Evolutionary conservation across 1,284 basidiomycete species (phyloP).

Genomic region (Rugosomyces carneus): DNA sequence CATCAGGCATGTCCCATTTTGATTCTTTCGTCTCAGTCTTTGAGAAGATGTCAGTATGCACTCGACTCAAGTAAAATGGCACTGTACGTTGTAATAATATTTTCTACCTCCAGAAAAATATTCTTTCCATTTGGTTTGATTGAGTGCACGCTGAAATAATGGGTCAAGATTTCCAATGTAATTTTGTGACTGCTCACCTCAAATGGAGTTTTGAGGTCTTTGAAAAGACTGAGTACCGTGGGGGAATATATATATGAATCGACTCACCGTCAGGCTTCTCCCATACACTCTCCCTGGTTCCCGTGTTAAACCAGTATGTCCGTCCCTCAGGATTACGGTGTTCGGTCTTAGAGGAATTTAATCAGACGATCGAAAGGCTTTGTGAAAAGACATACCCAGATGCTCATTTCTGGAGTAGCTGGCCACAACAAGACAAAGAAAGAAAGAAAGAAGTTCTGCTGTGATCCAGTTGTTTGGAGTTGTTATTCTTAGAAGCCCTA

Average conservation of each 20-base stretch:
- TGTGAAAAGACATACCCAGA: constrained; percentile 24
- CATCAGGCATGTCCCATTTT: constrained; percentile 96
- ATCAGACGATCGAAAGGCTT: not conserved
- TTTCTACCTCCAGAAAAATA: constrained; percentile 86
- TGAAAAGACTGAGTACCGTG: constrained; percentile 11
- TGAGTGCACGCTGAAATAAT: constrained; percentile 65
- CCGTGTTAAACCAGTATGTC: constrained; percentile 84
- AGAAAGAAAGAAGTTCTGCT: not conserved
- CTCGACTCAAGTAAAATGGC: not conserved
- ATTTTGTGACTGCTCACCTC: constrained; percentile 48
- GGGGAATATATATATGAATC: constrained; percentile 8
- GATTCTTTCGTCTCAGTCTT: constrained; percentile 81
- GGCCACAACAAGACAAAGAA: not conserved
- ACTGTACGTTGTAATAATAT: constrained; percentile 84
- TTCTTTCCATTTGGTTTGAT: constrained; percentile 88
- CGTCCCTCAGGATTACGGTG: constrained; percentile 80
- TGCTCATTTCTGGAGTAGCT: constrained; percentile 18
- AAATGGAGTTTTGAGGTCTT: constrained; percentile 79
- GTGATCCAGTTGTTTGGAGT: constrained; percentile 5
- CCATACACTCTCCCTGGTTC: constrained; percentile 76
- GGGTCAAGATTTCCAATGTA: constrained; percentile 4
- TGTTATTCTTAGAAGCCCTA: constrained; percentile 7
- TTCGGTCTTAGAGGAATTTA: constrained; percentile 46
- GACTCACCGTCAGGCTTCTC: constrained; percentile 76
- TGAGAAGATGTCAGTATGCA: constrained; percentile 2